Evolutionary conservation across 139 green algal species (phyloP).

Genomic region (Astrephomene gubernaculifera): DNA sequence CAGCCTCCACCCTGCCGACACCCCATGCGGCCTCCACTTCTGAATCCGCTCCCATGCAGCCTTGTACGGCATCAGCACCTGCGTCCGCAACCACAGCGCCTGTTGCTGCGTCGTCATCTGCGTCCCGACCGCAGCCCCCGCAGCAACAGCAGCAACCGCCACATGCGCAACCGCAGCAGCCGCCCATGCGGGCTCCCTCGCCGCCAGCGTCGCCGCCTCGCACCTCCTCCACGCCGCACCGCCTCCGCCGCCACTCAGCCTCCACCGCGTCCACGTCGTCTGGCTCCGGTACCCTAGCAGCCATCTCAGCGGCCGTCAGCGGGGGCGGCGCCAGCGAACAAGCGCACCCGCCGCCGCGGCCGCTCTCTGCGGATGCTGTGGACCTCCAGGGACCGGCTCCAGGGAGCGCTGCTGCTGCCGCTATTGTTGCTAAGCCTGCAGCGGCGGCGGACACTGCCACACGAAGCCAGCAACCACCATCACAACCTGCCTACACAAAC

Average conservation of each 20-base stretch:
- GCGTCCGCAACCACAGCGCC: background rate
- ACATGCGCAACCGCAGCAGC: conserved; percentile 5
- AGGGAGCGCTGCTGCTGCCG: no score
- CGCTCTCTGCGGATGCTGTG: background rate
- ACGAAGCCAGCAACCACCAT: no score
- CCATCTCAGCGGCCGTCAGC: no score
- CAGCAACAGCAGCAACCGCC: background rate
- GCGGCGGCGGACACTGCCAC: no score
- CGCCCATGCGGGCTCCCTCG: conserved; percentile 22
- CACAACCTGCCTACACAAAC: no score
- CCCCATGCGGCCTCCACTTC: background rate
- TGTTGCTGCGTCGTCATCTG: background rate
- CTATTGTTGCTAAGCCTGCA: no score
- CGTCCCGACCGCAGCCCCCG: background rate
- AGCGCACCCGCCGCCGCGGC: no score
- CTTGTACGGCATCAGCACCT: no score
- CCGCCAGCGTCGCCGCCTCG: conserved; percentile 16
- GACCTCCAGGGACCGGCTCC: no score
- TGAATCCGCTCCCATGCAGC: background rate
- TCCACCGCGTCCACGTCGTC: no score
- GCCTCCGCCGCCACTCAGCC: conserved; percentile 17
- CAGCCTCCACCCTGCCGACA: background rate
- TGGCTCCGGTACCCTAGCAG: background rate
- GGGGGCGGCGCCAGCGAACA: no score
- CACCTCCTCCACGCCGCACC: background rate